Evolutionary conservation across 768 basidiomycete species (phyloP).

Genomic region (Mycena crocata): DNA sequence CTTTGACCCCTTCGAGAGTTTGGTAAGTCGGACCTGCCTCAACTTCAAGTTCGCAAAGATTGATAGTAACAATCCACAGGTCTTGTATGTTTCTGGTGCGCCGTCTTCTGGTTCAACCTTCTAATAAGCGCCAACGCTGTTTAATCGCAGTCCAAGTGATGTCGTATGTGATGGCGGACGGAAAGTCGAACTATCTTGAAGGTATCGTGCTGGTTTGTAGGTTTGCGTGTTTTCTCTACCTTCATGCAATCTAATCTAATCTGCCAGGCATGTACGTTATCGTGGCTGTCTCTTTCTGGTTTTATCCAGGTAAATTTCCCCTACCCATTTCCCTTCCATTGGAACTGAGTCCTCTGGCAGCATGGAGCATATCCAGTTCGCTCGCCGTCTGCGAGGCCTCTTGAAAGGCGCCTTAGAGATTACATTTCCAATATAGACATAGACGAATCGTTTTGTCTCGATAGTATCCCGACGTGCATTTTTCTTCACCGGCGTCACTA

Average conservation of each 20-base stretch:
- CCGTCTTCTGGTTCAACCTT: neutral
- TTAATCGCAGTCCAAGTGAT: constrained; percentile 79
- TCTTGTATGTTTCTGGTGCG: constrained; percentile 63
- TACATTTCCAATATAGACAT: neutral
- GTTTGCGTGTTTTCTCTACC: constrained; percentile 33
- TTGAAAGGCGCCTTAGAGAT: neutral
- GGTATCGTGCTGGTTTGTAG: constrained; percentile 82
- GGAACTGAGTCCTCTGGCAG: constrained; percentile 36
- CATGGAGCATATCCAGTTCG: constrained; percentile 15
- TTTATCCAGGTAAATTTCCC: constrained; percentile 58
- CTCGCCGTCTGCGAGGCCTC: constrained; percentile 9
- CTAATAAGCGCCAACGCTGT: neutral
- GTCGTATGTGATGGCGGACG: constrained; percentile 87
- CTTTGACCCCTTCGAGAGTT: constrained; percentile 89
- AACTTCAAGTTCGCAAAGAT: constrained; percentile 40
- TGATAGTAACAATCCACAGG: constrained; percentile 38
- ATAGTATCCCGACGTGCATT: constrained; percentile 13
- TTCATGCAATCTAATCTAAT: neutral
- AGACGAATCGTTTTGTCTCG: constrained; percentile 21
- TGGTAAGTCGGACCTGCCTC: constrained; percentile 43
- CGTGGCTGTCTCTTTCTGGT: constrained; percentile 82
- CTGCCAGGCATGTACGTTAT: constrained; percentile 72
- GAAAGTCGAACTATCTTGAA: constrained; percentile 93
- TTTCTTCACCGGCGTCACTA: constrained; percentile 18
- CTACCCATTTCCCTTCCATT: neutral